These are phyloP conservation scores for Cladosporium sphaerospermum DNA, from an alignment of 2,329 filamentous ascomycete species.

Conservation along the genomic window DNA sequence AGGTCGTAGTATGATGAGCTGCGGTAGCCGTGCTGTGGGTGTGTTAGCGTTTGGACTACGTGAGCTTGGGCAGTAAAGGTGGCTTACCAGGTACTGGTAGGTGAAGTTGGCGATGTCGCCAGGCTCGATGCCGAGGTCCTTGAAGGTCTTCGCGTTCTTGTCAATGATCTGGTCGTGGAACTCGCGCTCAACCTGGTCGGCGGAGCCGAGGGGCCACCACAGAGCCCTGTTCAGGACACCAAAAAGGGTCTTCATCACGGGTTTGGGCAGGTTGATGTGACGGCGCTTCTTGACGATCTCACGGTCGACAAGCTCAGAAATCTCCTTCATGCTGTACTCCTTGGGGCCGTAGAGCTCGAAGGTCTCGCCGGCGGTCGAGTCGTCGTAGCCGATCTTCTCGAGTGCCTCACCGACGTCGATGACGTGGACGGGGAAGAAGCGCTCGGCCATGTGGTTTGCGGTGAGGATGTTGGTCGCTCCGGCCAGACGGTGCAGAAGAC, in stretches of 20 bases:
- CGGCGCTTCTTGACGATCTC: constrained; percentile 87
- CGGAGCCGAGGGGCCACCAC: constrained; percentile 82
- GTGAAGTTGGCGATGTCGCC: constrained; percentile 79
- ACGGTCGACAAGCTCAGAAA: constrained; percentile 78
- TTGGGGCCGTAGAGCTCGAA: constrained; percentile 92
- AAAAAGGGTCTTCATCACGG: constrained; percentile 67
- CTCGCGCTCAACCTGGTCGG: constrained; percentile 84
- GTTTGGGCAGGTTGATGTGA: constrained; percentile 86
- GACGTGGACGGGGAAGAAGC: constrained; percentile 83
- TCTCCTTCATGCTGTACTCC: constrained; percentile 83
- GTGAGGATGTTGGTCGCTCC: constrained; percentile 76
- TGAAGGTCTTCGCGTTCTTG: constrained; percentile 86
- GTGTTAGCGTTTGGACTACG: neutral
- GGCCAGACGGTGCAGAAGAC: constrained; percentile 79
- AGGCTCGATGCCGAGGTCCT: constrained; percentile 84
- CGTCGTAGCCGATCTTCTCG: constrained; percentile 84
- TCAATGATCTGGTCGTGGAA: constrained; percentile 93
- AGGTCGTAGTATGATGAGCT: constrained; percentile 86
- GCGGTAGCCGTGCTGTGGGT: constrained; percentile 73
- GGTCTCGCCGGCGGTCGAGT: constrained; percentile 82
- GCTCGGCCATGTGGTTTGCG: constrained; percentile 87
- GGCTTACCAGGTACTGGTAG: constrained; percentile 83
- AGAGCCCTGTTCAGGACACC: constrained; percentile 70
- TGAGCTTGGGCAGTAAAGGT: neutral
- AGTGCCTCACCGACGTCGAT: constrained; percentile 87